These are phyloP conservation scores for Cyclotella atomus DNA, from an alignment of 108 stramenopile species.

Conservation along the genomic window DNA sequence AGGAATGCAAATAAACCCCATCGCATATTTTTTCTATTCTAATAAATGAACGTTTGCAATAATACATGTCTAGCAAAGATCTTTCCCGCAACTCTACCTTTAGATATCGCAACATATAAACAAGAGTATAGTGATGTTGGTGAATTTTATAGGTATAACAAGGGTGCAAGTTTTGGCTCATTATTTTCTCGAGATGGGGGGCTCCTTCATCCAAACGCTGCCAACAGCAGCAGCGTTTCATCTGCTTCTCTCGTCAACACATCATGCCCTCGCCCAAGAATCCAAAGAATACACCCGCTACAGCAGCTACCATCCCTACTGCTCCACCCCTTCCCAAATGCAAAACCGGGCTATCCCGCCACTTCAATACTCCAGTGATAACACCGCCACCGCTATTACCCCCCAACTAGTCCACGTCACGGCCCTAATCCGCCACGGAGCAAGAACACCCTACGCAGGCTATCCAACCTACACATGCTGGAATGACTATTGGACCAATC, in stretches of 20 bases:
- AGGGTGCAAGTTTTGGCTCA: no score
- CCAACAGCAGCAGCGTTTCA: not conserved
- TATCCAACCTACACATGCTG: conserved; percentile 55
- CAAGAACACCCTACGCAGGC: conserved; percentile 67
- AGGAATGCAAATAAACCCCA: no score
- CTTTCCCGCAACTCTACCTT: no score
- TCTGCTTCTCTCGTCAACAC: not conserved
- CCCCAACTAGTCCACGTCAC: conserved; percentile 74
- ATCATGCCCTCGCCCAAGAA: not conserved
- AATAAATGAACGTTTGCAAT: no score
- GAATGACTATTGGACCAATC: conserved; percentile 62
- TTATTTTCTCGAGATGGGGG: no score
- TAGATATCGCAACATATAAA: no score
- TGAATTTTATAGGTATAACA: no score
- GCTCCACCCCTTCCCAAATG: conserved; percentile 77
- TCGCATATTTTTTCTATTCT: no score
- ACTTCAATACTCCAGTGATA: no score
- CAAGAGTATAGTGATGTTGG: no score
- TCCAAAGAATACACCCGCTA: conserved; percentile 15
- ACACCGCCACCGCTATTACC: not conserved
- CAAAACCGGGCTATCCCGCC: conserved; percentile 62
- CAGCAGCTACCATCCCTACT: conserved; percentile 70
- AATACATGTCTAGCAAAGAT: no score
- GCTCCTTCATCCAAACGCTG: not conserved
- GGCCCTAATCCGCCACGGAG: conserved; percentile 81